Conservation (phyloP, 202 grass and related monocot species). For the Setaria viridis region DNA sequence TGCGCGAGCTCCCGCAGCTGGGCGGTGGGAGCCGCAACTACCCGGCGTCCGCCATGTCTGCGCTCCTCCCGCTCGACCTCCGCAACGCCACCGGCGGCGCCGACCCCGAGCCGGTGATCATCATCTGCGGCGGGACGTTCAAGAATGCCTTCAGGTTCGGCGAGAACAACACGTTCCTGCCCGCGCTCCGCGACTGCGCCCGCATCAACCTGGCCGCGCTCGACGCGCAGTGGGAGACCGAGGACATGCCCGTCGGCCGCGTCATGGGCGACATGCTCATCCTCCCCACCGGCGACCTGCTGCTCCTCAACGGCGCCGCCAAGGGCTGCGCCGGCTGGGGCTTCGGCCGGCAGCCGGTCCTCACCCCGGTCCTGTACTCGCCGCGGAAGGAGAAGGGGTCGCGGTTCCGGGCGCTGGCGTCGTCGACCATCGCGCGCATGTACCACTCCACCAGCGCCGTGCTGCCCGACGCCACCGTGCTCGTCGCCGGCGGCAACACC, state of each 20-base stretch:
- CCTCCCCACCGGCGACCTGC: constrained; percentile 79
- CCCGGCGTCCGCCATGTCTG: constrained; percentile 81
- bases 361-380: constrained; percentile 74
- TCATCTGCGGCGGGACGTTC: constrained; percentile 74
- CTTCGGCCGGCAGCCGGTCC: constrained; percentile 56
- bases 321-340: constrained; percentile 79
- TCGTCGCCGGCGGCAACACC: constrained; percentile 84
- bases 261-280: constrained; percentile 93
- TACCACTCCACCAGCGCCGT: constrained; percentile 86
- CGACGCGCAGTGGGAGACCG: constrained; percentile 54
- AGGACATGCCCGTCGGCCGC: constrained; percentile 72
- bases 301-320: constrained; percentile 71
- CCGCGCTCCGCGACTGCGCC: constrained; percentile 63
- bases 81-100: constrained; percentile 25
- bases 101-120: constrained; percentile 53
- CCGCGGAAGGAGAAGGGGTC: constrained; percentile 25
- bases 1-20: constrained; percentile 70
- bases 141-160: constrained; percentile 63
- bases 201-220: constrained; percentile 58
- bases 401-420: constrained; percentile 58
- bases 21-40: constrained; percentile 72
- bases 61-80: constrained; percentile 77
- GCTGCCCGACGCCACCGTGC: constrained; percentile 80
- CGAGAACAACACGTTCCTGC: constrained; percentile 51
- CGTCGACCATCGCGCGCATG: constrained; percentile 62